A percentile compares a stretch with the other conserved stretches of the same genome.
Conservation (phyloP, 1,139 yeast genomes). For the Protomyces inundatus region DNA sequence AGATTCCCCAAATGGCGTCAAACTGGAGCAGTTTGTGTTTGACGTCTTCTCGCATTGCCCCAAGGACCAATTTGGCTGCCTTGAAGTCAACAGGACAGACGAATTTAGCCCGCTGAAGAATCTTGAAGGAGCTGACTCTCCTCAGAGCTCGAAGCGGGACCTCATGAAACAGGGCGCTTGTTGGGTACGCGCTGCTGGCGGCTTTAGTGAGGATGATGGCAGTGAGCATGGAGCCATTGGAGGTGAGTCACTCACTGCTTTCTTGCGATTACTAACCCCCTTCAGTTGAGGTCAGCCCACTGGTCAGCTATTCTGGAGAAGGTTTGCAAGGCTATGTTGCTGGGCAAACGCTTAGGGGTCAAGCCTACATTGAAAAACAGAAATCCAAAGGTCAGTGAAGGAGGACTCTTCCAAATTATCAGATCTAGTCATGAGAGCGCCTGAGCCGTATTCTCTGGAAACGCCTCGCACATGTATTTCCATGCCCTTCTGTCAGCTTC, state of each 20-base stretch:
- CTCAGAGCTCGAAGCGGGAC: slow-evolving; percentile 70
- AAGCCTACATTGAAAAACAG: slow-evolving; percentile 7
- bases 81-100: slow-evolving; percentile 77
- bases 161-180: slow-evolving; percentile 64
- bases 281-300: slow-evolving; percentile 71
- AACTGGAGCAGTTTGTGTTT: slow-evolving; percentile 93
- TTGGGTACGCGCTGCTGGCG: slow-evolving; percentile 73
- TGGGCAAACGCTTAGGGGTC: slow-evolving; percentile 6
- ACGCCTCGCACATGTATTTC: too few relatives aligned
- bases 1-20: slow-evolving; percentile 75
- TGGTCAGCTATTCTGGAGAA: slow-evolving; percentile 79
- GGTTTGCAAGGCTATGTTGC: slow-evolving; percentile 48
- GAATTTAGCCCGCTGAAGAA: slow-evolving; percentile 95
- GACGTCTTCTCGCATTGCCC: slow-evolving; percentile 85
- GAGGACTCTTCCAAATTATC: too few relatives aligned
- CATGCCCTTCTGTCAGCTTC: too few relatives aligned
- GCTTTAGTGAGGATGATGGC: slow-evolving; percentile 42
- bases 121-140: slow-evolving; percentile 66
- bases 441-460: too few relatives aligned
- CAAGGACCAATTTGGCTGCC: slow-evolving; percentile 73
- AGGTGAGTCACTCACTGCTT: neutral
- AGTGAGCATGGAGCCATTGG: slow-evolving; percentile 8
- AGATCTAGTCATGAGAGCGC: too few relatives aligned
- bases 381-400: neutral
- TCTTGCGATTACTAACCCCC: slow-evolving; percentile 35